A percentile compares a stretch with the other conserved stretches of the same genome.
Evolutionary conservation across 2,329 filamentous ascomycete genomes (phyloP).

Genomic region (Penicillium sp.): DNA sequence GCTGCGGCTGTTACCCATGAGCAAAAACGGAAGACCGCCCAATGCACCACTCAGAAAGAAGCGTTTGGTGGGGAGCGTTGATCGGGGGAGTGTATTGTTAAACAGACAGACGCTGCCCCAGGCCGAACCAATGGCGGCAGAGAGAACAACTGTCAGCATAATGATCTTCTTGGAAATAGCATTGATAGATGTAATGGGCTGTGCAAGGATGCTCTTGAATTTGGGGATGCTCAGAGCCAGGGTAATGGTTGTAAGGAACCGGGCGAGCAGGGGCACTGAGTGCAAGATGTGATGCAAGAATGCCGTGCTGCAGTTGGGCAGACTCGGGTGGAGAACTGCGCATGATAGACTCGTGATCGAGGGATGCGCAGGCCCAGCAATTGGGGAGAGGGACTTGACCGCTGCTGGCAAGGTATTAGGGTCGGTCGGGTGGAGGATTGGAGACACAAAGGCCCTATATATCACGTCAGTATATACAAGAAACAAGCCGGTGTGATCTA

Average conservation of each 20-base stretch:
- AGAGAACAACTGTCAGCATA: slow-evolving; percentile 73
- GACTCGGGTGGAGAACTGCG: slow-evolving; percentile 80
- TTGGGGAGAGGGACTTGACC: slow-evolving; percentile 69
- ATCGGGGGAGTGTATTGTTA: slow-evolving; percentile 73
- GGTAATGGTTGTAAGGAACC: slow-evolving; percentile 70
- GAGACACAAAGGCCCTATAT: slow-evolving; percentile 71
- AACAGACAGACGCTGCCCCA: slow-evolving; percentile 93
- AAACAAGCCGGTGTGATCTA: neutral
- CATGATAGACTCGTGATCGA: slow-evolving; percentile 83
- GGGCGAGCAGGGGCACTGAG: slow-evolving; percentile 75
- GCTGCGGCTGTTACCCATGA: slow-evolving; percentile 57
- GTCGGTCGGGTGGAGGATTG: slow-evolving; percentile 78
- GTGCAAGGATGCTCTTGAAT: slow-evolving; percentile 66
- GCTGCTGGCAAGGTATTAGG: slow-evolving; percentile 59
- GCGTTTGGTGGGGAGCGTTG: slow-evolving; percentile 74
- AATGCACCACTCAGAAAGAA: slow-evolving; percentile 88
- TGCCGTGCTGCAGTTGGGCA: slow-evolving; percentile 84
- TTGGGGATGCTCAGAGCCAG: slow-evolving; percentile 65
- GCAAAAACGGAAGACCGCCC: slow-evolving; percentile 77
- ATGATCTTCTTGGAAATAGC: slow-evolving; percentile 68
- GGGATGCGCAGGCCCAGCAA: slow-evolving; percentile 83
- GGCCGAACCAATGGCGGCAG: slow-evolving; percentile 77
- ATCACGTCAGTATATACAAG: neutral
- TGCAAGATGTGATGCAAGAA: slow-evolving; percentile 85
- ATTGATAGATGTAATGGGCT: slow-evolving; percentile 68